Evolutionary conservation across 73 alveolate species (phyloP), one percentile per base, ranked within the genome.

Genomic region (Uronychia setigera): DNA sequence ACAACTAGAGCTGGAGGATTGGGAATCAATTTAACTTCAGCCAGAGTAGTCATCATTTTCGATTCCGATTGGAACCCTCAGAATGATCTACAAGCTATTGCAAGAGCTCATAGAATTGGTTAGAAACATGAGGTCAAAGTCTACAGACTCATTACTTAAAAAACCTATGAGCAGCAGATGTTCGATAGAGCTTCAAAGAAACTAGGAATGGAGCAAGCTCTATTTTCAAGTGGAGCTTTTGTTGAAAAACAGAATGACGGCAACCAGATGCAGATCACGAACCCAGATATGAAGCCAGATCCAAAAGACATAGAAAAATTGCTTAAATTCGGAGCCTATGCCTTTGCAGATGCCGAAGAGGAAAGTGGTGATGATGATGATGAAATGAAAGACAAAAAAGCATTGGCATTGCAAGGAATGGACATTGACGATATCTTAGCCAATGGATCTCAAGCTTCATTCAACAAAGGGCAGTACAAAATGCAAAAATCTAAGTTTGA

Each of bases 41-140:
- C 99, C 0, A 95, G 98, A 90, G 98, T 98, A 19, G 99, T 98
- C 27, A 95, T 98, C 19, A 98, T 98, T 87, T 98, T 95, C 89
- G 99, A 98, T 86, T 93, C 97, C 82, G 99, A 98, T 86, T 98
- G 99, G 99, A 98, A 98, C 89, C 99, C 99, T 27, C 95, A 97
- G 86, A 98, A 98, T 87, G 99, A 98, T 89, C 91, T 96, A 83
- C 96, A 96, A 82, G 99, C 99, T 1, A 97, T 98, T 31, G 99
- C 99, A 76, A 92, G 99, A 89, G 99, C 99, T 30, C 99, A 98
- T 88, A 93, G 99, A 88, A 96, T 98, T 34, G 99, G 99, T 58
- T 95, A 98, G 91, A 96, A 93, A 75, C 92, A 96, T 86, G 99
- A 97, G 84, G 99, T 98, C 32, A 92, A 95, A 82, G 99, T 98